Evolutionary conservation across 225 moss, liverwort and hornwort species (phyloP).

Genomic region (Polytrichum formosum): DNA sequence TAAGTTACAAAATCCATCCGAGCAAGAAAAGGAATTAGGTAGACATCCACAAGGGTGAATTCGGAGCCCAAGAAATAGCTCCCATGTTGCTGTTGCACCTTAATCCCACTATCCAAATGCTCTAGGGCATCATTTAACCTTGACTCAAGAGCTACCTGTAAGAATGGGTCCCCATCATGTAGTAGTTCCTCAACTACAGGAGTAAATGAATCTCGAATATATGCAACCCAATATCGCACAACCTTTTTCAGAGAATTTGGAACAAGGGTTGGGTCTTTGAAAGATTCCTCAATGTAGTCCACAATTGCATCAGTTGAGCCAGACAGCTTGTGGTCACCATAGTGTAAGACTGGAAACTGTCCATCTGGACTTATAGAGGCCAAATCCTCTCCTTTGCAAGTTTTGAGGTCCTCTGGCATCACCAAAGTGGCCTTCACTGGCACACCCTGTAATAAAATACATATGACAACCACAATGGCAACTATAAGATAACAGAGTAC

Average conservation of each 20-base stretch:
- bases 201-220: conserved; percentile 62
- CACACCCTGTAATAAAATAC: conserved; percentile 27
- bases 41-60: conserved; percentile 80
- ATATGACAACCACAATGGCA: not conserved
- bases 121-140: conserved; percentile 57
- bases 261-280: conserved; percentile 48
- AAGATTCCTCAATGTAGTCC: conserved; percentile 66
- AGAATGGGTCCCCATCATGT: conserved; percentile 76
- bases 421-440: conserved; percentile 47
- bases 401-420: conserved; percentile 48
- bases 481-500: not conserved
- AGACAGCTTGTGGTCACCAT: conserved; percentile 57
- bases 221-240: conserved; percentile 66
- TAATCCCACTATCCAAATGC: conserved; percentile 43
- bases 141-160: conserved; percentile 51
- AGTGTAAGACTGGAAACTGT: conserved; percentile 60
- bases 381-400: conserved; percentile 21
- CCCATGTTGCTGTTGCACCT: conserved; percentile 11
- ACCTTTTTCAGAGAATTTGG: conserved; percentile 53
- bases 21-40: conserved; percentile 73
- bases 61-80: conserved; percentile 53
- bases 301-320: conserved; percentile 69
- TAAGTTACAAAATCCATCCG: conserved; percentile 64
- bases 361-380: conserved; percentile 35
- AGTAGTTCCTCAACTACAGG: conserved; percentile 52